Percentiles rank a stretch among this genome's conserved stretches.
Evolutionary conservation across 2,329 filamentous ascomycete species (phyloP).

Genomic region (Conoideocrella luteorostrata): DNA sequence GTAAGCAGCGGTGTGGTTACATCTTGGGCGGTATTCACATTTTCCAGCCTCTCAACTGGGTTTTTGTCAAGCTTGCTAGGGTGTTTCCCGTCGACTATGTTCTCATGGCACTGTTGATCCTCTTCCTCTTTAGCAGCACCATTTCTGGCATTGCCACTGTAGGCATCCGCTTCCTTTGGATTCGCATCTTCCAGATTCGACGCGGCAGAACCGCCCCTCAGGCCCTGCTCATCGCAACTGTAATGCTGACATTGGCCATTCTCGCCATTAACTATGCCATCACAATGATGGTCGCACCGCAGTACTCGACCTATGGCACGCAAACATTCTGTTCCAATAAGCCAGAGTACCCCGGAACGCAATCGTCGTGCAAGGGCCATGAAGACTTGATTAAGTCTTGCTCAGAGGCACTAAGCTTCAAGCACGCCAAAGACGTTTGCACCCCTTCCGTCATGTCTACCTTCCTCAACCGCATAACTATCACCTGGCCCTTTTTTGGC

Average conservation of each 20-base stretch:
- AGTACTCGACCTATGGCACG: constrained; percentile 89
- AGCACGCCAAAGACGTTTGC: constrained; percentile 73
- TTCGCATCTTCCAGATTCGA: constrained; percentile 85
- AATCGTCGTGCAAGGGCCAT: constrained; percentile 69
- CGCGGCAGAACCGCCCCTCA: constrained; percentile 86
- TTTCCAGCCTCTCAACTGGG: constrained; percentile 91
- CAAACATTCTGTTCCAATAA: constrained; percentile 86
- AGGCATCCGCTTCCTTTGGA: constrained; percentile 94
- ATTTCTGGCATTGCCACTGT: constrained; percentile 80
- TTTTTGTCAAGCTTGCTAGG: constrained; percentile 67
- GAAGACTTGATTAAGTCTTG: constrained; percentile 71
- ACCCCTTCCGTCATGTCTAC: constrained; percentile 87
- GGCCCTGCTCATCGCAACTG: constrained; percentile 82
- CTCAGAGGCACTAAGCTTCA: constrained; percentile 66
- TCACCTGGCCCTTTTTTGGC: constrained; percentile 95
- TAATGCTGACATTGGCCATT: constrained; percentile 82
- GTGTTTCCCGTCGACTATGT: constrained; percentile 90
- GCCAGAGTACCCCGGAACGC: constrained; percentile 52
- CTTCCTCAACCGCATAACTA: constrained; percentile 84
- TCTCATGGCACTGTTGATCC: constrained; percentile 74
- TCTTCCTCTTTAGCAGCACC: constrained; percentile 84
- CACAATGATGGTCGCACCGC: constrained; percentile 88
- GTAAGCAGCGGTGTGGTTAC: constrained; percentile 86
- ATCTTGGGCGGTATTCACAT: constrained; percentile 81
- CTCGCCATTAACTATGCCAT: constrained; percentile 90